Evolutionary conservation across 2,329 filamentous ascomycete species (phyloP), one percentile per base, ranked within the genome.

Genomic region (Bipolaris sorokiniana): DNA sequence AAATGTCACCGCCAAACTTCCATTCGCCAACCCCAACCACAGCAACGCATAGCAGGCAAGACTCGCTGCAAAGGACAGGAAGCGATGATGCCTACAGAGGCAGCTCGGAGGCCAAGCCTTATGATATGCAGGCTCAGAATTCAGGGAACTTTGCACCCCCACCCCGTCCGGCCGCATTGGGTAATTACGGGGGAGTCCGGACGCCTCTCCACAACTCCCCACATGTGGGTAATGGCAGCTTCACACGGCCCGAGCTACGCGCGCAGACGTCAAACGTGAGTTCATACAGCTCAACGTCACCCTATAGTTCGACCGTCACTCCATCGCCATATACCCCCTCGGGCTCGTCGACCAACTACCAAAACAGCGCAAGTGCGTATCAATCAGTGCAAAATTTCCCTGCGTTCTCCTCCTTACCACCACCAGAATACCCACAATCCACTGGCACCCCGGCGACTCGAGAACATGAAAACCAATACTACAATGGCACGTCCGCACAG

Each of bases 381-480:
- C 83, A 87, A 22, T 76, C 81, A 36, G 84, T 88, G 54, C 83
- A 87, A 61, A 87, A 83, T 61, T 87, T 88, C 58, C 81, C 86
- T 28, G 82, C 84, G 0, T 88, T 90, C 65, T 83, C 73, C 7
- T 70, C 82, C 55, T 77, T 90, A 45, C 86, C 87, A 34, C 87
- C 45, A 83, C 87, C 28, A 83, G 87, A 65, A 86, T 87, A 69
- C 68, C 65, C 58, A 58, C 69, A 70, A 26, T 66, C 70, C 48
- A 46, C 69, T 6, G 61, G 51, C 51, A 75, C 79, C 1, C 73
- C 81, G 23, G 73, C 77, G 15, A 62, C 69, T 31, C 66, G 69
- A 63, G 71, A 68, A 36, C 72, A 70, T 53, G 70, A 75, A 51
- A 70, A 66, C 62, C 66, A 76, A 63, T 71, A 72, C 63, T 72